Conservation (phyloP, 345 rosid species). For the Lumnitzera racemosa region DNA sequence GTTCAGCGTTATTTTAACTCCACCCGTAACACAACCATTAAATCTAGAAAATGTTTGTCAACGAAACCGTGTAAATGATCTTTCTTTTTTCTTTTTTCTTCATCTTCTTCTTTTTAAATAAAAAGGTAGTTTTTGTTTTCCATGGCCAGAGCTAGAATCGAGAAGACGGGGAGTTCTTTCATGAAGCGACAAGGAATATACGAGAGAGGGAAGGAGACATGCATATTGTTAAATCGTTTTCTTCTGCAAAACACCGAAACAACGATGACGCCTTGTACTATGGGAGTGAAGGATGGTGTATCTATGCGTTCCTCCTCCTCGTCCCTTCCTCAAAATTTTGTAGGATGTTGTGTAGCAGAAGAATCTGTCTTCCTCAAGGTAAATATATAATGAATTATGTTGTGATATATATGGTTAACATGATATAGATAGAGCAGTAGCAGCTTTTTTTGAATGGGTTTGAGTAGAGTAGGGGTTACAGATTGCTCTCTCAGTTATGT, state of each 20-base stretch:
- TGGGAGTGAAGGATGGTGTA: conserved; percentile 22
- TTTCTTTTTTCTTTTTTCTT: too few species aligned
- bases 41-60: too few species aligned
- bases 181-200: conserved; percentile 25
- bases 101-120: too few species aligned
- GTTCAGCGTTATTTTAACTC: too few species aligned
- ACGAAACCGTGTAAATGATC: too few species aligned
- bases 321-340: conserved; percentile 14
- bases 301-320: conserved; percentile 3
- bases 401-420: background rate
- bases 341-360: conserved; percentile 15
- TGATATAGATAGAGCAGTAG: too few species aligned
- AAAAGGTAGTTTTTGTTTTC: background rate
- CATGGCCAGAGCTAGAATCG: conserved; percentile 1
- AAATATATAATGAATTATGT: background rate
- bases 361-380: conserved; percentile 43
- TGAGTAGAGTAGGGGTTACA: too few species aligned
- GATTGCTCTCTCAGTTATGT: too few species aligned
- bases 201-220: conserved; percentile 26
- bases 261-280: conserved; percentile 3
- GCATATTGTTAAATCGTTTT: conserved; percentile 25
- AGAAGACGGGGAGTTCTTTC: background rate
- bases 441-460: too few species aligned
- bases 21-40: too few species aligned
- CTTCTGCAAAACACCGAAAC: conserved; percentile 17